Conservation (phyloP, 2,329 filamentous ascomycete species). For the Fusarium subglutinans region DNA sequence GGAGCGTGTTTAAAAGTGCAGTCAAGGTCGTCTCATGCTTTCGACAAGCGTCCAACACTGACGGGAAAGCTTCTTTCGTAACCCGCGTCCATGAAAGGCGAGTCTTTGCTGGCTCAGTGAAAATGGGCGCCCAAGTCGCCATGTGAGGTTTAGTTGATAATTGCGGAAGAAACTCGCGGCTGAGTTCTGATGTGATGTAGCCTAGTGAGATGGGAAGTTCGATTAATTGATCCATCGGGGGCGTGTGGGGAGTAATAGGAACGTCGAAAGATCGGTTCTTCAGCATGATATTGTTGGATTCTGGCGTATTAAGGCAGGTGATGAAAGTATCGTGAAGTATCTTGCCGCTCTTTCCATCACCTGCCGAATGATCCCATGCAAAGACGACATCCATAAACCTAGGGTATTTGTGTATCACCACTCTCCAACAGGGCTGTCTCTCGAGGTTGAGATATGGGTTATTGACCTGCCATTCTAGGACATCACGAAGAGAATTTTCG, state of each 20-base stretch:
- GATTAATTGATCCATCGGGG: not conserved
- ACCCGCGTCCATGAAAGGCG: not conserved
- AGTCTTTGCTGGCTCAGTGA: not conserved
- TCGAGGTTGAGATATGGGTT: not conserved
- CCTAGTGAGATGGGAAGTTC: not conserved
- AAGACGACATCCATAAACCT: not conserved
- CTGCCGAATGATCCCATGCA: not conserved
- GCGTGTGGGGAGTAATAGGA: not conserved
- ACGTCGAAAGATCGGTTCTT: not conserved
- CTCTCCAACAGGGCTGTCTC: not conserved
- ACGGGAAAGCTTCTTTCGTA: not conserved
- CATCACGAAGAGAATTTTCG: not conserved
- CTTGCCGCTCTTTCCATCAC: not conserved
- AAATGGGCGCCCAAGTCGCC: not conserved
- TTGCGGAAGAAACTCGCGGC: not conserved
- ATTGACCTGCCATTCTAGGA: not conserved
- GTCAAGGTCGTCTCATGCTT: not conserved
- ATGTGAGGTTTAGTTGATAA: not conserved
- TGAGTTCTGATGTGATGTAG: not conserved
- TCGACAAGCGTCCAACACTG: not conserved
- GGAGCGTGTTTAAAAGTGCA: not conserved
- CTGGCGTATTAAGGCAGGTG: not conserved
- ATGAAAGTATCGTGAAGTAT: not conserved
- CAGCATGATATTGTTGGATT: not conserved
- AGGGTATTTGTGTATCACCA: rapidly evolving